A percentile compares a stretch with the other conserved stretches of the same genome.
Conservation (phyloP, 495 filamentous ascomycete species). For the Hypoxylon cercidicola region DNA sequence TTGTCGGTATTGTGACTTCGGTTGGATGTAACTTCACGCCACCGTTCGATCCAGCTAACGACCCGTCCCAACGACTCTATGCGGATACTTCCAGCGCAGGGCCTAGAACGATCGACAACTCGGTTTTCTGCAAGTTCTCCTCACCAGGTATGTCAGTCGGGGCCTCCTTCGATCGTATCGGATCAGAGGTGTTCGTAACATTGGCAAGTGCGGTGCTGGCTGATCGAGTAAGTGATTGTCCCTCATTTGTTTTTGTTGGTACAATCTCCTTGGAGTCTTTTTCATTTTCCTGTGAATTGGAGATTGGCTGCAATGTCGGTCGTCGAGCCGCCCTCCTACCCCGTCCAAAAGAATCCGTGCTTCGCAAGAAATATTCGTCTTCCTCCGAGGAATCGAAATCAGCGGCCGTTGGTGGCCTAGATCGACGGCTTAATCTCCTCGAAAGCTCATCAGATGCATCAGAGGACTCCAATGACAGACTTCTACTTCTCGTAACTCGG, state of each 20-base stretch:
- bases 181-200: conserved; percentile 17
- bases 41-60: conserved; percentile 17
- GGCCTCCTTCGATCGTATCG: conserved; percentile 4
- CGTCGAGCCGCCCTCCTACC: conserved; percentile 31
- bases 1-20: conserved; percentile 9
- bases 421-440: conserved; percentile 28
- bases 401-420: conserved; percentile 5
- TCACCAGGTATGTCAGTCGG: not conserved
- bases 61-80: conserved; percentile 25
- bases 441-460: conserved; percentile 45
- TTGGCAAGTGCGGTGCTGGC: conserved; percentile 31
- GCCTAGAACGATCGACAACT: conserved; percentile 12
- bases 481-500: conserved; percentile 45
- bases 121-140: conserved; percentile 1
- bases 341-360: conserved; percentile 37
- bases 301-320: conserved; percentile 35
- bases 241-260: conserved; percentile 8
- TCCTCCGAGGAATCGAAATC: conserved; percentile 40
- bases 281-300: conserved; percentile 39
- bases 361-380: conserved; percentile 29
- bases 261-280: conserved; percentile 35
- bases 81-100: conserved; percentile 15
- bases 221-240: conserved; percentile 22
- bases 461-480: conserved; percentile 50
- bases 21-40: conserved; percentile 9